Evolutionary conservation across 768 basidiomycete genomes (phyloP), one percentile per base, ranked within the genome.

Genomic region (Lentinula aciculospora): DNA sequence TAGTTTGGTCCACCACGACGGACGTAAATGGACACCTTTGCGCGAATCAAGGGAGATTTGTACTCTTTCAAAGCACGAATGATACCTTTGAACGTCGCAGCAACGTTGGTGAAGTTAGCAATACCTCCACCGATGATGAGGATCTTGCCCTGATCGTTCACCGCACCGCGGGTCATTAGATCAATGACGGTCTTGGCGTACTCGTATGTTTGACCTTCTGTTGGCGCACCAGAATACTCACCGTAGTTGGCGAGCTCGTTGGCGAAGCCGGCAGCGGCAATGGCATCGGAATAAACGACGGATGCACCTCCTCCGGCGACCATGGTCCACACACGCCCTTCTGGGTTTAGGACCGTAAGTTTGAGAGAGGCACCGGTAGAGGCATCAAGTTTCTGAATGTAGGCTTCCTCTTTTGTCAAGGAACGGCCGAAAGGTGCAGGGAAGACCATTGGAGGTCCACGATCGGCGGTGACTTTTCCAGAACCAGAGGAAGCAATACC

Each of bases 51-150:
- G 55, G 85, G 86, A 44, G 81, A 76, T 79, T 94, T 94, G 83
- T 82, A 94, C 73, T 94, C 90, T 79, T 96, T 89, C 63, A 99
- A 81, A 17, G 97, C 95, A 45, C 86, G 90, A 73, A 99, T 99
- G 81, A 98, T 99, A 61, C 62, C 61, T 55, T 37, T 39, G 15
- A 99, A 99, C 60, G 96, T 98, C 9, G 96, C 89, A 32, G 95
- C 97, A 64, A 98, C 95, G 71, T 99, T 98, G 70, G 94, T 98
- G 78, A 99, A 99, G 85, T 99, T 99, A 78, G 97, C 97, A 62
- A 97, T 97, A 77, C 96, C 96, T 75, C 97, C 97, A 74, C 96
- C 97, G 63, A 99, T 97, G 82, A 99, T 97, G 74, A 98, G 89
- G 70, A 98, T 85, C 77, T 99, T 99, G 79, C 97, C 97, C 51